These are phyloP conservation scores for Domatiomyces catenatus DNA, from an alignment of 2,329 filamentous ascomycete species.

Conservation along the genomic window DNA sequence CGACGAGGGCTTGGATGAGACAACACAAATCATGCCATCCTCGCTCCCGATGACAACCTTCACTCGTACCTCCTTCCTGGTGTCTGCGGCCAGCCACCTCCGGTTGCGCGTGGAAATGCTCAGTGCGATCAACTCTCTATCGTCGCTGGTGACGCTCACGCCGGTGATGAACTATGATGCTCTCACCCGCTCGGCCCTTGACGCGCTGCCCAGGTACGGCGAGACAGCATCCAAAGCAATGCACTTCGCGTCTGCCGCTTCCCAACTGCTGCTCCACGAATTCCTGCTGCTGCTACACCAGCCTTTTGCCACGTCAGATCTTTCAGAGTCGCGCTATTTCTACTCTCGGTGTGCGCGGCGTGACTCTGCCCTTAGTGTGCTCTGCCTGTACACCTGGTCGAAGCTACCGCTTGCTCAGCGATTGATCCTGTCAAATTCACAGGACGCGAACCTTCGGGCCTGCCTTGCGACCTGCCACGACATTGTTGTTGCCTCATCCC, in stretches of 20 bases:
- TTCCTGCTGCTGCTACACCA: constrained; percentile 19
- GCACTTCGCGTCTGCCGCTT: constrained; percentile 44
- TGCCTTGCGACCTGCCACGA: constrained; percentile 4
- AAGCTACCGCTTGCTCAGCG: constrained; percentile 8
- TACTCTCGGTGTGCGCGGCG: constrained; percentile 16
- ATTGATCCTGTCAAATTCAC: background rate
- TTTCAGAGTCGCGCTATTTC: constrained; percentile 12
- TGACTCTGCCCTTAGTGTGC: constrained; percentile 7
- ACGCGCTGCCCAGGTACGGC: constrained; percentile 13
- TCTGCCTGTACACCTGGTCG: constrained; percentile 5
- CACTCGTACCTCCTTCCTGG: constrained; percentile 17
- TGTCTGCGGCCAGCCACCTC: constrained; percentile 13
- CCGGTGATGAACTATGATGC: constrained; percentile 17
- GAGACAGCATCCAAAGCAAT: constrained; percentile 22
- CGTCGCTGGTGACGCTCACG: constrained; percentile 11
- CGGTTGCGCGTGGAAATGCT: constrained; percentile 16
- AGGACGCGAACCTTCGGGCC: constrained; percentile 4
- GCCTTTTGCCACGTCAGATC: constrained; percentile 16
- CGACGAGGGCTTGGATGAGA: constrained; percentile 13
- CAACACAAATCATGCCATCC: constrained; percentile 3
- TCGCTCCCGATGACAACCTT: constrained; percentile 8
- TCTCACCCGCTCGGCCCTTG: constrained; percentile 11
- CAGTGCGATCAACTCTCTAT: constrained; percentile 17
- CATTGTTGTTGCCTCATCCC: background rate
- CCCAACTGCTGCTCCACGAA: constrained; percentile 16